These are phyloP conservation scores for Tolypocladium ovalisporum DNA, from an alignment of 2,329 filamentous ascomycete genomes.

Conservation along the genomic window DNA sequence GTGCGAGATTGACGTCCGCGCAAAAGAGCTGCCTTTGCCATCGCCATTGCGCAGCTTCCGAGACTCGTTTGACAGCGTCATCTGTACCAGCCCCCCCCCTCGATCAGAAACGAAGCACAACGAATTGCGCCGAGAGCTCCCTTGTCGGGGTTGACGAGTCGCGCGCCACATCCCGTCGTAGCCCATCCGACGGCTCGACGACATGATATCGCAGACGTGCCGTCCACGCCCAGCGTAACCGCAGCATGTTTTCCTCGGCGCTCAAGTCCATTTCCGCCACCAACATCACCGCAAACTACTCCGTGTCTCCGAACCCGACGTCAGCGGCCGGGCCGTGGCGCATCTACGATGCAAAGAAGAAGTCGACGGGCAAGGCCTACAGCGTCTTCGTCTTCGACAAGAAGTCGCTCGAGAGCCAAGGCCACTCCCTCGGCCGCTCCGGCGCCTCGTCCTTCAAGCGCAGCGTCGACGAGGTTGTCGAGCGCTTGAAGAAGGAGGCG, in stretches of 20 bases:
- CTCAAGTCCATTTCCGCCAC: constrained; percentile 85
- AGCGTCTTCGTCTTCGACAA: constrained; percentile 94
- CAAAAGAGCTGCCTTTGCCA: not conserved
- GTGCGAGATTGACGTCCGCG: not conserved
- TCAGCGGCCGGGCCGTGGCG: constrained; percentile 88
- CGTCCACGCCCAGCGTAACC: constrained; percentile 7
- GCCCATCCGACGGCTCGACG: constrained; percentile 4
- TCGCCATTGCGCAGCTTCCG: not conserved
- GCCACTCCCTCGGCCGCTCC: constrained; percentile 25
- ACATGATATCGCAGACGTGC: constrained; percentile 15
- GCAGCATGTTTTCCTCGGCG: constrained; percentile 77
- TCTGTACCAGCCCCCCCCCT: not conserved
- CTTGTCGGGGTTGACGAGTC: not conserved
- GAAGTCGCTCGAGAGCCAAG: constrained; percentile 62
- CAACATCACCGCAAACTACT: constrained; percentile 89
- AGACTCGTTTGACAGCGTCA: not conserved
- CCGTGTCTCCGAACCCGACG: constrained; percentile 63
- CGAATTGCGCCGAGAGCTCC: not conserved
- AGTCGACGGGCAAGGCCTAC: constrained; percentile 77
- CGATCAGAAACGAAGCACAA: not conserved
- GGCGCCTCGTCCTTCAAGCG: constrained; percentile 61
- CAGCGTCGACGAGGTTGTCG: constrained; percentile 78
- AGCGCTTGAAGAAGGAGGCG: constrained; percentile 84
- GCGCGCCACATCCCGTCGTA: not conserved
- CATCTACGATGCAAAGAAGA: constrained; percentile 96